Conservation (phyloP, 73 alveolate genomes). For the Stentor coeruleus region DNA sequence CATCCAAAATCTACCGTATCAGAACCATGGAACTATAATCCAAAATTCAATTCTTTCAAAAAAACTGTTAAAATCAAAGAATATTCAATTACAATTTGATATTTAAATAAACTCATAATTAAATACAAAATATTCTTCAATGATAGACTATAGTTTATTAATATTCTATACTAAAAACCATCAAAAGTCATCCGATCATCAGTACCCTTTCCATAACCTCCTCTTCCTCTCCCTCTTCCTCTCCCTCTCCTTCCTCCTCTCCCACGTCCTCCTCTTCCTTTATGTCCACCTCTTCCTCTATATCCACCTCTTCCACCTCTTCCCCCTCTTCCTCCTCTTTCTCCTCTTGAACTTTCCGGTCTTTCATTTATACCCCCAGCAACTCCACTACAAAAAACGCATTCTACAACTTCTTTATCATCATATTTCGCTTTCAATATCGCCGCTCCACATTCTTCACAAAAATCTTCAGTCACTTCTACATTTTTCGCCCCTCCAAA, state of each 20-base stretch:
- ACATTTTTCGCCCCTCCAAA: conserved; percentile 22
- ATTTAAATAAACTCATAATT: no score
- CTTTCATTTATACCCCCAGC: not conserved
- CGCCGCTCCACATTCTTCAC: not conserved
- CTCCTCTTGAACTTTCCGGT: not conserved
- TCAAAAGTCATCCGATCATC: conserved; percentile 13
- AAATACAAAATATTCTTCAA: no score
- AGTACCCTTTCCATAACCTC: not conserved
- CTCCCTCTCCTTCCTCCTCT: conserved; percentile 17
- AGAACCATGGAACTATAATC: no score
- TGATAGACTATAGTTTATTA: no score
- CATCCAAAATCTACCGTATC: no score
- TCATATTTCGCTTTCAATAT: conserved; percentile 3
- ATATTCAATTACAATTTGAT: no score
- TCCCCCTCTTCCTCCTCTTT: conserved; percentile 18
- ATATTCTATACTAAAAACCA: conserved; percentile 1
- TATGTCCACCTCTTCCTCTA: conserved; percentile 23
- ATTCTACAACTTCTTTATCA: not conserved
- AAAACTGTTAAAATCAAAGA: no score
- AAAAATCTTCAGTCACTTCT: not conserved
- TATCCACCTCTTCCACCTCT: conserved; percentile 11
- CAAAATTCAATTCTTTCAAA: no score
- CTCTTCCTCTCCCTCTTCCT: not conserved
- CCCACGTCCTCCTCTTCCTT: conserved; percentile 15
- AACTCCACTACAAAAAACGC: not conserved